Evolutionary conservation across 139 green algal genomes (phyloP), one percentile per base, ranked within the genome.

Genomic region (Micractinium conductrix): DNA sequence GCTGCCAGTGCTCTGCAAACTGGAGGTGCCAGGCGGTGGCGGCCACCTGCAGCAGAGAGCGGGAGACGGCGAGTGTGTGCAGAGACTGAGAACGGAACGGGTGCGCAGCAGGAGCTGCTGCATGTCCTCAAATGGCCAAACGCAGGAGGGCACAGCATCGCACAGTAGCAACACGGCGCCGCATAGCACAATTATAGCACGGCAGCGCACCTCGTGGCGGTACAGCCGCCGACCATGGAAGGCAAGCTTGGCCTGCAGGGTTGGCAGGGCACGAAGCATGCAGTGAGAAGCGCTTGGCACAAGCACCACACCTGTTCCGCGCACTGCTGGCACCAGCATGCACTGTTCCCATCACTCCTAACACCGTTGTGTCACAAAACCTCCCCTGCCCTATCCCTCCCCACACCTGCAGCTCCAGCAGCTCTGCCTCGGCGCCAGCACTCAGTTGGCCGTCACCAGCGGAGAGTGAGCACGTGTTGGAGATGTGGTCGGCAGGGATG

Each of bases 401-500:
- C 48, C 33, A 9, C 33, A 72, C 65, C 65, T 78, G 65, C 35
- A 88, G 58, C 67, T 74, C 67, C 44, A 86, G 84, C 44, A 80
- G 37, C 72, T 89, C 79, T 16, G 40, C 62, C 60, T 90, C 38
- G 28, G 37, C 69, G 14, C 38, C 16, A 22, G 62, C 28, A 7
- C 44, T 5, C 72, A 80, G 42, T 2, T 60, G 30, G 37, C 60
- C 48, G 21, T 2, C 58, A 90, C n/a, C n/a, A n/a, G n/a, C n/a
- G n/a, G n/a, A n/a, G n/a, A n/a, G 82, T 6, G 83, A 45, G 81
- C 81, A 79, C 74, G 44, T 87, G 79, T 88, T 85, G 48, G 63
- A 78, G 35, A 86, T 74, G 87, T 88, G 78, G 24, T 79, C 76
- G 33, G 74, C 48, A 9, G 86, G 68, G 9, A 79, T 74, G 42